Evolutionary conservation across 2,329 filamentous ascomycete genomes (phyloP), one percentile per base, ranked within the genome.

Genomic region (Penicillium vulpinum): DNA sequence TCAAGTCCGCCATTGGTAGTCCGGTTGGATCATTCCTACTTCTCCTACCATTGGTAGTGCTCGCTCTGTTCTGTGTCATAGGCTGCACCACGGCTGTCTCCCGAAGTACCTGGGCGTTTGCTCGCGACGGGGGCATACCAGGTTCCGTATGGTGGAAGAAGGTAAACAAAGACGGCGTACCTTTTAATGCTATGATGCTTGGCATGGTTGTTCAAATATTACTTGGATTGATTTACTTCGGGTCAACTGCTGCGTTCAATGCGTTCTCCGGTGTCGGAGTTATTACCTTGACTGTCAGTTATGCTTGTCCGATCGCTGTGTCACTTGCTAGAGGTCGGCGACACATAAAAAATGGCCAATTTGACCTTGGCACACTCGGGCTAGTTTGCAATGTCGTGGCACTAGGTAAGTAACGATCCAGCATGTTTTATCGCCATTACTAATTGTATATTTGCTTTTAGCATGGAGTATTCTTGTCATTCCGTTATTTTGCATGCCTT

Each of bases 241-340:
- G 89, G 18, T 88, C 85, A 2, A 82, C 83, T 0, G 86, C 88
- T 0, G 88, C 89, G 0, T 92, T 92, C 77, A 88, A 87, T 75
- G 86, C 84, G n/a, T 91, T 91, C 71, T 91, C 88, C 0, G 88
- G 88, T 31, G 87, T 90, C 0, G 88, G 88, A 1, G 91, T 88
- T 8, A 90, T 91, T 68, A 90, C 87, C 59, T 81, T 91, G 0
- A 90, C 87, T 0, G 77, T 86, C 38, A 83, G 85, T 47, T 91
- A 90, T 67, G 86, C 84, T 29, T 79, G 79, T 1, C 88, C 88
- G 15, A 88, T 90, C 53, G 78, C 81, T 31, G 83, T 88, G 58
- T 89, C 82, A 53, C 73, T 89, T 62, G 31, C 58, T 16, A 63
- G 80, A 21, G 81, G 85, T 4, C 83, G 88, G 50, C 78, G 79